Conservation (phyloP, 257 asterid genomes). For the Solanum acaule region DNA sequence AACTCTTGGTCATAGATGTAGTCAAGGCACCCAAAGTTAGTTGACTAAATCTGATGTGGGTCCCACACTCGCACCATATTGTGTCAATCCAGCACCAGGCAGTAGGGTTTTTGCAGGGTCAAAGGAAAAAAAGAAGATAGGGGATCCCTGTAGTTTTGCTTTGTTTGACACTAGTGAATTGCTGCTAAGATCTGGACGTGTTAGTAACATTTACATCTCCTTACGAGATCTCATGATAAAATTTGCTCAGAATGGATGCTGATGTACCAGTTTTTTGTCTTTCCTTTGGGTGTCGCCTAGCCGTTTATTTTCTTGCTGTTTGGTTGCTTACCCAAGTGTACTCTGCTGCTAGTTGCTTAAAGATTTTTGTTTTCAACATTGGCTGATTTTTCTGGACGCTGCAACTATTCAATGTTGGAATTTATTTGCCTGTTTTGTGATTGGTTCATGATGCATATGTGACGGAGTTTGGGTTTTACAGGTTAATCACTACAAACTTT, state of each 20-base stretch:
- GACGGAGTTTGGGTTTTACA: not conserved
- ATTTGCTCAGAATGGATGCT: not conserved
- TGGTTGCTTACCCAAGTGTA: not conserved
- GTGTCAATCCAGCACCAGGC: not conserved
- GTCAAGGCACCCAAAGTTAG: not conserved
- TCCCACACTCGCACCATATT: not conserved
- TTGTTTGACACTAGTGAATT: not conserved
- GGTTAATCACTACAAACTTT: not conserved
- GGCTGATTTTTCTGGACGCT: not conserved
- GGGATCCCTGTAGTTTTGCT: not conserved
- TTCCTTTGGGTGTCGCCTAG: not conserved
- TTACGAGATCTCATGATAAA: not conserved
- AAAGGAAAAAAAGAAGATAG: not conserved
- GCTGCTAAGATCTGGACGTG: not conserved
- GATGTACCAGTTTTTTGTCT: not conserved
- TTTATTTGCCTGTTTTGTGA: not conserved
- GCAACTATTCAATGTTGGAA: not conserved
- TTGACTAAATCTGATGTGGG: not conserved
- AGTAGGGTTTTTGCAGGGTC: not conserved
- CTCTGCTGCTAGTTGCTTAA: not conserved
- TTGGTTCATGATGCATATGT: constrained; percentile 1
- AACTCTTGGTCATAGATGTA: not conserved
- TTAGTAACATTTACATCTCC: not conserved
- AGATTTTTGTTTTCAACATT: not conserved
- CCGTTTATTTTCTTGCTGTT: not conserved